Evolutionary conservation across 2,329 filamentous ascomycete genomes (phyloP).

Genomic region (Gaeumannomyces tritici): DNA sequence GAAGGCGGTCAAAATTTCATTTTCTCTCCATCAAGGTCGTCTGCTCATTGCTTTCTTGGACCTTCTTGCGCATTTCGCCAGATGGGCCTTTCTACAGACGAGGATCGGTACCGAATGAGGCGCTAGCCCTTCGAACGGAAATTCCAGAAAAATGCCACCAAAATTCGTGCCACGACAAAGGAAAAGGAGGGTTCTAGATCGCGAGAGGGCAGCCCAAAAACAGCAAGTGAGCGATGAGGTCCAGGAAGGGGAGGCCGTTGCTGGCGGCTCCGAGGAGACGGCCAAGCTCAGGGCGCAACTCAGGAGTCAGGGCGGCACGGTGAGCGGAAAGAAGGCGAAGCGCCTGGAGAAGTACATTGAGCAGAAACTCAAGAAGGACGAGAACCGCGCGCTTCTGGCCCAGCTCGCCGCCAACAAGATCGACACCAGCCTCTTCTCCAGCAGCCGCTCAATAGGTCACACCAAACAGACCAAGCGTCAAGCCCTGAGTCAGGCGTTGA

Average conservation of each 20-base stretch:
- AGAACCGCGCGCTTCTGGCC: conserved; percentile 74
- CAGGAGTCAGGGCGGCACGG: conserved; percentile 41
- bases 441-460: conserved; percentile 67
- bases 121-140: background rate
- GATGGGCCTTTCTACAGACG: background rate
- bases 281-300: conserved; percentile 41
- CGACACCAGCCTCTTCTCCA: conserved; percentile 73
- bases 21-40: background rate
- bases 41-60: background rate
- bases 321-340: conserved; percentile 58
- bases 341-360: conserved; percentile 65
- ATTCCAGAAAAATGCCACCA: background rate
- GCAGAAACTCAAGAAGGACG: conserved; percentile 88
- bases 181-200: conserved; percentile 60
- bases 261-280: conserved; percentile 17
- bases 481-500: conserved; percentile 50
- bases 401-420: conserved; percentile 71
- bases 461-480: conserved; percentile 63
- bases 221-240: conserved; percentile 29
- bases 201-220: conserved; percentile 34
- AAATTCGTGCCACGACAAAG: conserved; percentile 55
- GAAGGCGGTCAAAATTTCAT: conserved; percentile 14
- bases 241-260: conserved; percentile 25
- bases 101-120: background rate
- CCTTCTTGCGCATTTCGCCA: background rate